Evolutionary conservation across 2,329 filamentous ascomycete species (phyloP).

Genomic region (Fusarium guadeloupense): DNA sequence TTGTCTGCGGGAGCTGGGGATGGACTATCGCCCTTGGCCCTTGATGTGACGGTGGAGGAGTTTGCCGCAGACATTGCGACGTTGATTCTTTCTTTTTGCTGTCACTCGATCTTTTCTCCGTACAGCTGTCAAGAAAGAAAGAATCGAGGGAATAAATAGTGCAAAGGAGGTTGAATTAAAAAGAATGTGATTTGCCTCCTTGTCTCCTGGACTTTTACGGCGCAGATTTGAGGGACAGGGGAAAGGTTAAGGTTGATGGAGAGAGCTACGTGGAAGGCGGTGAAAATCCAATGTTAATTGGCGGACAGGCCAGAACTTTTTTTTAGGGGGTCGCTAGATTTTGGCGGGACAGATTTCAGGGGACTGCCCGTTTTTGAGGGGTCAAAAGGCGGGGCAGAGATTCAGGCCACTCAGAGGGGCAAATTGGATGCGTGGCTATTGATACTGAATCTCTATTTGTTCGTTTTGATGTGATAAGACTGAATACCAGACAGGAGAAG

Average conservation of each 20-base stretch:
- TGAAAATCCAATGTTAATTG: conserved; percentile 36
- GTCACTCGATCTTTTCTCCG: not conserved
- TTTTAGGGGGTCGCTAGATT: conserved; percentile 30
- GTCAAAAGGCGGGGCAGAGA: conserved; percentile 34
- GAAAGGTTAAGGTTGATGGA: not conserved
- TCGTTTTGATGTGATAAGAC: too few species aligned
- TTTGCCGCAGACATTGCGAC: conserved; percentile 42
- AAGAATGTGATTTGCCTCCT: conserved; percentile 32
- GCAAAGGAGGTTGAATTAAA: conserved; percentile 6
- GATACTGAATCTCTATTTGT: too few species aligned
- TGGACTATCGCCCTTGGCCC: conserved; percentile 40
- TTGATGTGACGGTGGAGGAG: conserved; percentile 49
- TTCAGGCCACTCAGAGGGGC: conserved; percentile 26
- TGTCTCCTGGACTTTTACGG: conserved; percentile 8
- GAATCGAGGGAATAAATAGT: not conserved
- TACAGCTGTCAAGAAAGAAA: not conserved
- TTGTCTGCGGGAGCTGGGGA: conserved; percentile 21
- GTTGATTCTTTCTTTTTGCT: not conserved
- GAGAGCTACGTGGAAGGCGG: conserved; percentile 42
- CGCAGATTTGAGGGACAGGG: conserved; percentile 11
- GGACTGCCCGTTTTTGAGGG: conserved; percentile 36
- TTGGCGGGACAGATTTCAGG: conserved; percentile 29
- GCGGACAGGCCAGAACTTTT: not conserved
- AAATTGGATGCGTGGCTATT: conserved; percentile 32
- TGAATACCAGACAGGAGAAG: too few species aligned